Percentiles rank a stretch among this genome's conserved stretches.
Evolutionary conservation across 331 rosid genomes (phyloP).

Genomic region (Acacia concinna): DNA sequence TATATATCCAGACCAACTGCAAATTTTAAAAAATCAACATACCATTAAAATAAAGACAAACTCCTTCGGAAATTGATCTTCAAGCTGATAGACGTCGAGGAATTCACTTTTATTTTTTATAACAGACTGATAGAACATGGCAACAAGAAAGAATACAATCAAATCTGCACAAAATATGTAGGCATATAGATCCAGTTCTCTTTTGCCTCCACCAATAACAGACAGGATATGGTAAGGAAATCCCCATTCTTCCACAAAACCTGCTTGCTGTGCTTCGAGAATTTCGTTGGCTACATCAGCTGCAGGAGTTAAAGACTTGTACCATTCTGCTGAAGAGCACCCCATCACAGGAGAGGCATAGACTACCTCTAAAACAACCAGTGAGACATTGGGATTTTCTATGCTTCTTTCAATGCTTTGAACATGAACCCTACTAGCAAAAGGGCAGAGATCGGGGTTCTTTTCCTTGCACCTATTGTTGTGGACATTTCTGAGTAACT

Average conservation of each 20-base stretch:
- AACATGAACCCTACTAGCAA: conserved; percentile 86
- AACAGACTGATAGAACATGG: conserved; percentile 81
- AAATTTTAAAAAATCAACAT: conserved; percentile 32
- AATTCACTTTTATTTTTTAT: conserved; percentile 85
- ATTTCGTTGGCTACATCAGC: conserved; percentile 94
- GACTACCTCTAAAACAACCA: conserved; percentile 82
- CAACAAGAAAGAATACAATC: conserved; percentile 86
- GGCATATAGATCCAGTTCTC: conserved; percentile 92
- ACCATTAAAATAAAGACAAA: conserved; percentile 90
- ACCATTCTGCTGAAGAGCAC: conserved; percentile 74
- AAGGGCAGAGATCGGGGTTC: conserved; percentile 61
- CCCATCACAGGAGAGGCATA: conserved; percentile 77
- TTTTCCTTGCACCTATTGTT: conserved; percentile 65
- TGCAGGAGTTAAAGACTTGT: conserved; percentile 83
- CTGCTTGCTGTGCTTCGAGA: conserved; percentile 60
- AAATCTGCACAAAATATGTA: conserved; percentile 93
- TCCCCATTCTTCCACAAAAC: conserved; percentile 65
- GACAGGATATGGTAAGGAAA: conserved; percentile 87
- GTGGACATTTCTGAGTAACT: conserved; percentile 75
- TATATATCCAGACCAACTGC: conserved; percentile 12
- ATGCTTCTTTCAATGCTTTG: conserved; percentile 96
- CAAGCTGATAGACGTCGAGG: conserved; percentile 90
- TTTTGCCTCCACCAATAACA: conserved; percentile 92
- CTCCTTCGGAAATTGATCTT: conserved; percentile 97
- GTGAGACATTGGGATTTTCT: conserved; percentile 62